phyloP scores from a whole-genome alignment of 129 eudicot genomes.

The Deinandra increscens region DNA sequence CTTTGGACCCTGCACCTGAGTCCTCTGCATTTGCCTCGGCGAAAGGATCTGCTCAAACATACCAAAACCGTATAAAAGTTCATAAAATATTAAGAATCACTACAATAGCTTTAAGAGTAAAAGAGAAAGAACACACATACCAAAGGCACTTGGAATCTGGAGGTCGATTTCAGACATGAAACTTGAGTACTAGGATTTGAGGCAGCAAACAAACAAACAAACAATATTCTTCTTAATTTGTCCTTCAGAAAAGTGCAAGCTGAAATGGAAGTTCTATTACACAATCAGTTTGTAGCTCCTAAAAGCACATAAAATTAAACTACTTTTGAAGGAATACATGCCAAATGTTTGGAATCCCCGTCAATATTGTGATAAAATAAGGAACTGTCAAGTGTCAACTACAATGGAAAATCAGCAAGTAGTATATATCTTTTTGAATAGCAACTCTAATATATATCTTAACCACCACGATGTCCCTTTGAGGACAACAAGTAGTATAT shows the following conservation, averaged over 20 bases:
- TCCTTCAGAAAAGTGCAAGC: constrained; percentile 18
- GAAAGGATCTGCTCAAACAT: constrained; percentile 26
- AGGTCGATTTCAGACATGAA: constrained; percentile 45
- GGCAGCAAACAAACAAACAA: constrained; percentile 31
- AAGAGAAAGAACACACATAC: constrained; percentile 19
- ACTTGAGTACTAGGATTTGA: constrained; percentile 32
- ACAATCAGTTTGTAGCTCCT: constrained; percentile 5
- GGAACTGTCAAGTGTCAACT: background rate
- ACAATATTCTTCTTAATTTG: constrained; percentile 22
- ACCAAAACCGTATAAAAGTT: background rate
- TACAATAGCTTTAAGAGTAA: background rate
- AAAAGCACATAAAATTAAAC: background rate
- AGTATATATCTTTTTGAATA: too few relatives aligned
- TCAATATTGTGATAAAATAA: background rate
- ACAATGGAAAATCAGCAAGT: background rate
- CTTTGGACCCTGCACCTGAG: constrained; percentile 40
- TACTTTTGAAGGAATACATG: background rate
- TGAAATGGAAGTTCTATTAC: constrained; percentile 21
- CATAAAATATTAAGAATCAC: background rate
- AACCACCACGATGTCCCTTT: too few relatives aligned
- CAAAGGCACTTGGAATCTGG: constrained; percentile 42
- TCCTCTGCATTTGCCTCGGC: constrained; percentile 45
- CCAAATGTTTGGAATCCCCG: background rate
- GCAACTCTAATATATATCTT: too few relatives aligned
- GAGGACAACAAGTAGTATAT: background rate